Base-by-base conservation (phyloP, 116 monocot genomes). In the Trichopus zeylanicus region DNA sequence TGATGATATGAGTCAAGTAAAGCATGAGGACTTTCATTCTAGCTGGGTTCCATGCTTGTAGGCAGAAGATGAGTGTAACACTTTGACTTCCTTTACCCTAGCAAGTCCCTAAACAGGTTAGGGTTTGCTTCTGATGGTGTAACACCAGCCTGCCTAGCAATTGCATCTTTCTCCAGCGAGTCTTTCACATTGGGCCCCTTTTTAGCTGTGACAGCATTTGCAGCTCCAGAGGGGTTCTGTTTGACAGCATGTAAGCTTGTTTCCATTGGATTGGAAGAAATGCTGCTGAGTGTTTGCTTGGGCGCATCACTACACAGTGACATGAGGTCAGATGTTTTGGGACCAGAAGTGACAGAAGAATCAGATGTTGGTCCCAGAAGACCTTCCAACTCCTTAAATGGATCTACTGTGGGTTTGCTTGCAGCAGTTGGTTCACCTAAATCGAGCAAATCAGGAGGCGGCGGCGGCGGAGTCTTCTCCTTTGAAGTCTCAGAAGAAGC, bases 371-470 rank as follows among this genome's bases (percentile, higher is more conserved):
- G 66, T 21, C 70, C 93, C 34, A 86, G 39, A 46, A 95, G 87
- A 23, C 90, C 90, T 76, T 95, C 90, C 57, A 95, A 54, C 59
- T 90, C 81, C 61, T 70, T 62, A 60, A 95, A 90, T 24, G 95
- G 90, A 60, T 95, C 95, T 0, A 72, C 64, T 18, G 58, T 59
- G 18, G 75, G 53, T 13, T 73, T 19, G 48, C 31, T 69, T 33
- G 55, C 59, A 64, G 67, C 49, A 54, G 39, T 20, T 29, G 92
- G 68, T 29, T 86, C 92, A 32, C 79, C 74, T 29, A 95, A 63
- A 72, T 95, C 90, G 55, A 95, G 95, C 39, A 95, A 73, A 83
- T 95, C 90, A n/a, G 75, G 80, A 9, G 84, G 80, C 0, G 93
- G 84, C 0, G 58, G 55, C 9, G 46, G 49, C 29, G 73, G 72